Percentiles rank a stretch among this genome's conserved stretches.
Conservation (phyloP, 306 rosid species). For the Cucurbita maxima region DNA sequence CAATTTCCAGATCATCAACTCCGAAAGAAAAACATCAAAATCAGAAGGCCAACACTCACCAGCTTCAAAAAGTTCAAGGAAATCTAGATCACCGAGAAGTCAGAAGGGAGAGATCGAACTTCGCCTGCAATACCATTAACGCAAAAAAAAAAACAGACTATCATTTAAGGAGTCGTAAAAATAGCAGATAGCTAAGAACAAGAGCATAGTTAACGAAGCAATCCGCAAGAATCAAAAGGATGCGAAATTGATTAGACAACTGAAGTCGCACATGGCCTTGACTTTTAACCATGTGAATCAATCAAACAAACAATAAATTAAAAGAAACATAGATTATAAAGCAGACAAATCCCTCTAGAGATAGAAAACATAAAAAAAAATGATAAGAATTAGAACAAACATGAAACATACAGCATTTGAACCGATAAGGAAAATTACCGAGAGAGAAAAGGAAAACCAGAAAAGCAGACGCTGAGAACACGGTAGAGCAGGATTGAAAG, state of each 20-base stretch:
- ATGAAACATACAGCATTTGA: not conserved
- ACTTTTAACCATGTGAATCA: slow-evolving; percentile 26
- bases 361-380: not conserved
- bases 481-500: not conserved
- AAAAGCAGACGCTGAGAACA: not conserved
- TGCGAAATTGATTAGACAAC: slow-evolving; percentile 18
- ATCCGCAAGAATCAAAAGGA: slow-evolving; percentile 21
- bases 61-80: slow-evolving; percentile 17
- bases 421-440: not conserved
- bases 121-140: slow-evolving; percentile 32
- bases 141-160: slow-evolving; percentile 15
- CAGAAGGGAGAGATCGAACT: slow-evolving; percentile 24
- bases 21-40: not conserved
- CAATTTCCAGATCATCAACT: not conserved
- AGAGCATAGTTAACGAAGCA: slow-evolving; percentile 19
- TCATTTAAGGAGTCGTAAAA: slow-evolving; percentile 1
- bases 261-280: slow-evolving; percentile 40
- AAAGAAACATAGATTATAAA: not conserved
- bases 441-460: not conserved
- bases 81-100: slow-evolving; percentile 29
- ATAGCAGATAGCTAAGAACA: not conserved
- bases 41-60: slow-evolving; percentile 38
- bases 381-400: not conserved
- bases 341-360: not conserved
- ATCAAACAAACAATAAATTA: not conserved